Base-by-base conservation (phyloP, 768 basidiomycete species). In the Plicaturopsis crispa region DNA sequence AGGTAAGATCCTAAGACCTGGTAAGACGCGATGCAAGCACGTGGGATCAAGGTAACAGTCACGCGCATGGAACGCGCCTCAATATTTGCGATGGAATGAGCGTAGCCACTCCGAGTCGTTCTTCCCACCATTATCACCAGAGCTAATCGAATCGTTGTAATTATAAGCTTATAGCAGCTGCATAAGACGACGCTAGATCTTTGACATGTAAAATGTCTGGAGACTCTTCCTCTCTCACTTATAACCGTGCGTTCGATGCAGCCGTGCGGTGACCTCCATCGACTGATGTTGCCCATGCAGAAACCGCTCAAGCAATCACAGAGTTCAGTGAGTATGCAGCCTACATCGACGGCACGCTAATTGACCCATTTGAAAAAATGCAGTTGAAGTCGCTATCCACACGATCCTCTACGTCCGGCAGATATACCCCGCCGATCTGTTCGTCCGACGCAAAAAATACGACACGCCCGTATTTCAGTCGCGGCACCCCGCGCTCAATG, bases 311-410 rank as follows among this genome's bases (percentile, higher is more conserved):
- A 38, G 81, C 78, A 16, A 72, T 84, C 36, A 63, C 74, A 32
- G 83, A 85, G 52, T 86, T 86, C 62, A 77, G 84, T 85, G 47
- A n/a, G n/a, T n/a, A n/a, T n/a, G n/a, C n/a, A 49, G 78, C 59
- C 30, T 10, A 8, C 18, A 10, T 34, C 18, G 33, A 13, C 19
- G 8, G 8, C 8, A 34, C 18, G 13, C 8, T 13, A 10, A 10
- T 17, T 17, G 8, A 10, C 10, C 8, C 10, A 10, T 8, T 17
- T 34, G 8, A 13, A 13, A 13, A 34, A 35, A 39, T 33, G 10
- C 51, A 98, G 94, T 98, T 48, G 94, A 98, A 54, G 86, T 93
- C 21, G 87, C 88, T 7, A 81, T 96, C 43, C 93, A 97, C 53
- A 82, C 82, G 3, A 89, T 98, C 44, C 73, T 98, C 4, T 96